phyloP scores from a whole-genome alignment of 1,284 basidiomycete species.

The Tylopilus sp. region DNA sequence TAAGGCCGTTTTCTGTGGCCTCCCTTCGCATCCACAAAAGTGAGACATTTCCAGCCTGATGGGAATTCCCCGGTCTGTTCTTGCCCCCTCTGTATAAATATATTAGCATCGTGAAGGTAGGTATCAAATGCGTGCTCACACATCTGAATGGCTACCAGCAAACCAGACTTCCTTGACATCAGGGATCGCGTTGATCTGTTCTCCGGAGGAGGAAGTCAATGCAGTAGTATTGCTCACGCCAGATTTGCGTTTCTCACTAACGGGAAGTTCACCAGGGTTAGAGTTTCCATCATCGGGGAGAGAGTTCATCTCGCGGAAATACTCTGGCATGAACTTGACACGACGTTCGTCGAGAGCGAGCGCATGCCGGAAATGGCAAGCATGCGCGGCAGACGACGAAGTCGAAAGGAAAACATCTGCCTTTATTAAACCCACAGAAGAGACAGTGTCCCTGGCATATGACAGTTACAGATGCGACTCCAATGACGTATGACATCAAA shows the following conservation, averaged over 20 bases:
- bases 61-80: conserved; percentile 20
- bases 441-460: conserved; percentile 54
- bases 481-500: not conserved
- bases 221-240: not conserved
- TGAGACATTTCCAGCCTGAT: conserved; percentile 36
- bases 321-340: conserved; percentile 56
- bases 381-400: conserved; percentile 31
- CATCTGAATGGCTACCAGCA: conserved; percentile 45
- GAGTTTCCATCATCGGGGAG: conserved; percentile 15
- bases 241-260: not conserved
- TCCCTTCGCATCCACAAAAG: conserved; percentile 43
- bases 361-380: conserved; percentile 54
- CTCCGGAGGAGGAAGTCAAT: conserved; percentile 3
- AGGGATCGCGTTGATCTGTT: not conserved
- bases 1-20: conserved; percentile 33
- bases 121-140: conserved; percentile 32
- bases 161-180: conserved; percentile 48
- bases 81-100: conserved; percentile 31
- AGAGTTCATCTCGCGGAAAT: conserved; percentile 42
- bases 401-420: conserved; percentile 39
- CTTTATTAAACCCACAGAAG: conserved; percentile 46
- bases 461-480: not conserved
- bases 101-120: not conserved
- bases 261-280: conserved; percentile 10
- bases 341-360: conserved; percentile 53